phyloP scores from a whole-genome alignment of 345 rosid species.

The Acer negundo region DNA sequence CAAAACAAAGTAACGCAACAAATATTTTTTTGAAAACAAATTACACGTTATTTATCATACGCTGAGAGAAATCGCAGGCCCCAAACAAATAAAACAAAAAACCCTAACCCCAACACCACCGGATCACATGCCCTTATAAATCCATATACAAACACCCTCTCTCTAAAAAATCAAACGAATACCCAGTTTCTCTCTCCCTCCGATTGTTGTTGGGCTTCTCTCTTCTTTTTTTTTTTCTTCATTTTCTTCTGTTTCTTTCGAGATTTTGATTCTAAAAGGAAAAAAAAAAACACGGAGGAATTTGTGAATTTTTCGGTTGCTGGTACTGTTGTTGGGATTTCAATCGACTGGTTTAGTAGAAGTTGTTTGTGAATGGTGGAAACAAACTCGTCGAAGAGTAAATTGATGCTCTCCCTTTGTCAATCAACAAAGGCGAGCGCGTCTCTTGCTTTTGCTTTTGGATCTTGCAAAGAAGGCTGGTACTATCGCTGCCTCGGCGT shows the following conservation, averaged over 20 bases:
- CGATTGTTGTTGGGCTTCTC: background rate
- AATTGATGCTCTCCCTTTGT: slow-evolving; percentile 85
- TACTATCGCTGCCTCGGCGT: slow-evolving; percentile 96
- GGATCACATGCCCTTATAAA: background rate
- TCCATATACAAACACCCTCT: background rate
- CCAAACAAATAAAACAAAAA: background rate
- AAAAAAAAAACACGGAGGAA: background rate
- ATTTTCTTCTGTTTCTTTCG: background rate
- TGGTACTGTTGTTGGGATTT: too few species aligned
- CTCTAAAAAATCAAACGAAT: background rate
- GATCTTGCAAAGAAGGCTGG: slow-evolving; percentile 99
- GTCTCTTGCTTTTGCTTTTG: slow-evolving; percentile 73
- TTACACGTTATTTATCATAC: background rate
- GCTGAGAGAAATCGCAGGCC: background rate
- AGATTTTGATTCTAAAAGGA: background rate
- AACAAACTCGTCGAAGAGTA: slow-evolving; percentile 47
- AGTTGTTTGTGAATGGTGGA: slow-evolving; percentile 92
- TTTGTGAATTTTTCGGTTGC: background rate
- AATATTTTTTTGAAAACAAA: background rate
- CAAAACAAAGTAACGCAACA: background rate
- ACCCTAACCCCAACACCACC: background rate
- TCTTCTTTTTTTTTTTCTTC: background rate
- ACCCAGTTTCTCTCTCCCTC: background rate
- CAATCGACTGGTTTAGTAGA: background rate
- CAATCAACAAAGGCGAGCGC: slow-evolving; percentile 83